phyloP scores from a whole-genome alignment of 2,329 filamentous ascomycete species.

The Pseudogymnoascus sp. region DNA sequence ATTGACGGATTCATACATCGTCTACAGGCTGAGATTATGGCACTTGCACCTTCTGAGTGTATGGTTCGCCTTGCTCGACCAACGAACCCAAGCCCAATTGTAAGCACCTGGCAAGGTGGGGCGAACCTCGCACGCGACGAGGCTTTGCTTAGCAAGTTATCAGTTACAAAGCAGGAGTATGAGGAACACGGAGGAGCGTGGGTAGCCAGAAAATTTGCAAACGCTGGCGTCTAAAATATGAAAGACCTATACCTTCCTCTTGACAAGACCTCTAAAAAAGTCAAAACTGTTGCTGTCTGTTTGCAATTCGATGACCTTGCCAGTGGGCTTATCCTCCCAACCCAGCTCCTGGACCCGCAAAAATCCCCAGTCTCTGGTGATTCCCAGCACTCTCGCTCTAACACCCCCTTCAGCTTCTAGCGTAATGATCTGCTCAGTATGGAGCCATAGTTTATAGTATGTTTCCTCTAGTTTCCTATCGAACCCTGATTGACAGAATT shows the following conservation, averaged over 20 bases:
- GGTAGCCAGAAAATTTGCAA: conserved; percentile 63
- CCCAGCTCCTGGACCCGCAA: conserved; percentile 77
- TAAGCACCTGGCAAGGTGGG: conserved; percentile 80
- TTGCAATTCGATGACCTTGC: conserved; percentile 74
- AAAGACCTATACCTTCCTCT: conserved; percentile 49
- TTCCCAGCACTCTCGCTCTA: conserved; percentile 71
- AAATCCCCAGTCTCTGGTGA: conserved; percentile 87
- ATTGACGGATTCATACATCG: conserved; percentile 77
- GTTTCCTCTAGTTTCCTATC: conserved; percentile 60
- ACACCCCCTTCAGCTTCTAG: conserved; percentile 74
- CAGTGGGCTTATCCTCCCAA: conserved; percentile 63
- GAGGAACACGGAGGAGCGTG: conserved; percentile 73
- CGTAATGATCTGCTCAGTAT: conserved; percentile 63
- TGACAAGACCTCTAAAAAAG: conserved; percentile 84
- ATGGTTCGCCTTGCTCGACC: conserved; percentile 65
- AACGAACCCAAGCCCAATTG: conserved; percentile 46
- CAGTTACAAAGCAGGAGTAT: conserved; percentile 85
- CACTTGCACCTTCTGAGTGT: conserved; percentile 68
- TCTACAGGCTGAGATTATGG: conserved; percentile 66
- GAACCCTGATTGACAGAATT: conserved; percentile 72
- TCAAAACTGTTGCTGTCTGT: conserved; percentile 98
- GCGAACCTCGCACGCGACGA: conserved; percentile 65
- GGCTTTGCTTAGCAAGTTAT: conserved; percentile 54
- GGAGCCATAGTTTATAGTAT: conserved; percentile 83
- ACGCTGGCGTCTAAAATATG: conserved; percentile 6